A percentile compares a stretch with the other conserved stretches of the same genome.
Evolutionary conservation across 116 monocot species (phyloP).

Genomic region (Posidonia oceanica): DNA sequence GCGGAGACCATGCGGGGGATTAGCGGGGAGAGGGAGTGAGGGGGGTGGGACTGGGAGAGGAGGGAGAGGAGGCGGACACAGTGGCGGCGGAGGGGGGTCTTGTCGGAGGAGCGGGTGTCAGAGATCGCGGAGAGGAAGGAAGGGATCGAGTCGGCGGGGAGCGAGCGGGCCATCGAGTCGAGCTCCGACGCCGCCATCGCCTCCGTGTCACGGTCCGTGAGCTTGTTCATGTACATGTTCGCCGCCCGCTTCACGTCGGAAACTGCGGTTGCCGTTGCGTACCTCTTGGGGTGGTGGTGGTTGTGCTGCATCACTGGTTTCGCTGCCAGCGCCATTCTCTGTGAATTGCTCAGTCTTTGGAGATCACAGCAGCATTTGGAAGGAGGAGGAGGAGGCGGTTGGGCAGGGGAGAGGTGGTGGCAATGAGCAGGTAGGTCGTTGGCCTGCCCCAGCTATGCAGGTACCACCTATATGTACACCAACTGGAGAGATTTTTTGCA

Average conservation of each 20-base stretch:
- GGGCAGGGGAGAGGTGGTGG: too few species aligned
- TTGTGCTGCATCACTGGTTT: too few species aligned
- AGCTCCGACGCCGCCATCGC: slow-evolving; percentile 72
- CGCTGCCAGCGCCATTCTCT: too few species aligned
- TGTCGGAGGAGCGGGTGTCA: slow-evolving; percentile 59
- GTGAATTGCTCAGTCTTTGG: too few species aligned
- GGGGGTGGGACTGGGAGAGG: slow-evolving; percentile 29
- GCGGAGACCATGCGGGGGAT: slow-evolving; percentile 73
- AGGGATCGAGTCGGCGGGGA: slow-evolving; percentile 37
- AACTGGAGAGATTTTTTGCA: too few species aligned
- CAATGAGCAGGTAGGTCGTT: too few species aligned
- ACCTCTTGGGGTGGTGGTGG: background rate
- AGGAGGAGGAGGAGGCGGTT: too few species aligned
- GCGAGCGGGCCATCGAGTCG: slow-evolving; percentile 55
- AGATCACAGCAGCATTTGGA: too few species aligned
- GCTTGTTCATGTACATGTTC: slow-evolving; percentile 59
- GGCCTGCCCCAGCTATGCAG: too few species aligned
- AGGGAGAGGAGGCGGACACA: slow-evolving; percentile 62
- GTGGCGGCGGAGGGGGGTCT: slow-evolving; percentile 73
- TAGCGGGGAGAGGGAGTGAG: slow-evolving; percentile 27
- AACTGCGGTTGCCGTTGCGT: background rate
- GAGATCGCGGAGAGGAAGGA: slow-evolving; percentile 73
- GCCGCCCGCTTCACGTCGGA: slow-evolving; percentile 39
- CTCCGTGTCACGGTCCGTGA: slow-evolving; percentile 90
- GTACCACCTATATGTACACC: too few species aligned